These are phyloP conservation scores for Isabelozyma gotoi DNA, from an alignment of 805 yeast genomes.

Conservation along the genomic window DNA sequence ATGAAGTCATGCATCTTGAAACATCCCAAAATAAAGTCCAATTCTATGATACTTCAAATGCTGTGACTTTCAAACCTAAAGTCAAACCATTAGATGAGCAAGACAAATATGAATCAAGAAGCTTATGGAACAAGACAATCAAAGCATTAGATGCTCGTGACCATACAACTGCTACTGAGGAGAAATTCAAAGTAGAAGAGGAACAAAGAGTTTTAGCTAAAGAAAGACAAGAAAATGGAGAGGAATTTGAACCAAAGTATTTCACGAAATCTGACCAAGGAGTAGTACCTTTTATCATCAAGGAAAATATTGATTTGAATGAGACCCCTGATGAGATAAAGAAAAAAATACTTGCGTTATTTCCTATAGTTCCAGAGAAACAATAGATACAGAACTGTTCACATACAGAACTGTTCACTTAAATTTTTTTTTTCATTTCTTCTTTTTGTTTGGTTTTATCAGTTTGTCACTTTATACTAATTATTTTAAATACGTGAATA, in stretches of 20 bases:
- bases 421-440: not conserved
- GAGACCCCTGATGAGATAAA: constrained; percentile 52
- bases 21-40: constrained; percentile 47
- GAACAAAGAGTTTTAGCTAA: constrained; percentile 77
- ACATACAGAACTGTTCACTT: no score
- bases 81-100: constrained; percentile 82
- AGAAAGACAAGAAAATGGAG: constrained; percentile 73
- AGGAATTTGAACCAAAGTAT: constrained; percentile 75
- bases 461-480: not conserved
- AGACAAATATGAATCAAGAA: constrained; percentile 76
- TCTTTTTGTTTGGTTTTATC: not conserved
- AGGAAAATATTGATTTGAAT: constrained; percentile 55
- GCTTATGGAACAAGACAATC: constrained; percentile 79
- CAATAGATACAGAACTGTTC: no score
- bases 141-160: constrained; percentile 78
- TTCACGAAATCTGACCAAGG: no score
- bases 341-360: constrained; percentile 58
- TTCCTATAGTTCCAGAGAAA: constrained; percentile 86
- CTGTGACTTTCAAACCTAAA: constrained; percentile 56
- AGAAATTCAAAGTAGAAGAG: constrained; percentile 83
- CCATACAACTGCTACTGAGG: constrained; percentile 83
- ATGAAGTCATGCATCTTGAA: constrained; percentile 63
- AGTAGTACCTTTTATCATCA: constrained; percentile 60
- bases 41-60: constrained; percentile 45
- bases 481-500: no score